Base-by-base conservation (phyloP, 1,139 yeast genomes). In the Saccharomyces hybrid region DNA sequence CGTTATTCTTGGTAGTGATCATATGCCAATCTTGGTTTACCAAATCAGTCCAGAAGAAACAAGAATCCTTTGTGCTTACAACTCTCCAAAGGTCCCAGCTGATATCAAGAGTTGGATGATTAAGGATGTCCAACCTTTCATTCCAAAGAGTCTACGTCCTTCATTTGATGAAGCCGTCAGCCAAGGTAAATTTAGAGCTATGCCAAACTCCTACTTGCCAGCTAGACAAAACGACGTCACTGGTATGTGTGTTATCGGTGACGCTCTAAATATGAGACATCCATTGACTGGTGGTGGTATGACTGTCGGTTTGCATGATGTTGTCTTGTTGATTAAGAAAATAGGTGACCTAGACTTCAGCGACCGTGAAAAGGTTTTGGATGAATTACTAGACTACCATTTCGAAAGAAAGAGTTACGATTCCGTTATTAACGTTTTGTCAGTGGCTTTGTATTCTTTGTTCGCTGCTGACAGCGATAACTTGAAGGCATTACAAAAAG, bases 211-310 rank as follows among this genome's bases (percentile, higher is more conserved):
- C 65, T 93, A 82, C 71, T 76, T 93, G 55, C 82, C 96, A 7
- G 97, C 97, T 0, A 76, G 80, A 57, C 76, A 78, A 51, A 82
- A 81, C 62, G 76, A 76, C 20, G 77, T 81, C 50, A 83, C 83
- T 14, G 99, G 99, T n/a, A 74, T 90, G 53, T 76, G 93, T 47
- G 78, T 93, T 63, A 70, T 93, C 49, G 99, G 99, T 46, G 99
- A 93, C 69, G 89, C 99, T 1, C 78, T 91, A 65, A 93, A 93
- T 70, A 93, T 93, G 97, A 81, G 99, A 68, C 99, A 93, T 70
- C 99, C 99, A 20, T 78, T 93, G 59, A 93, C 99, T 1, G 99
- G 99, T 49, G 99, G 99, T 56, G 99, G 99, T 57, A 93, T 93
- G 99, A 91, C 98, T 9, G 99, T 93, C 48, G 98, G 97, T 0